These are phyloP conservation scores for Clonostachys chloroleuca DNA, from an alignment of 2,329 filamentous ascomycete genomes.

Conservation along the genomic window DNA sequence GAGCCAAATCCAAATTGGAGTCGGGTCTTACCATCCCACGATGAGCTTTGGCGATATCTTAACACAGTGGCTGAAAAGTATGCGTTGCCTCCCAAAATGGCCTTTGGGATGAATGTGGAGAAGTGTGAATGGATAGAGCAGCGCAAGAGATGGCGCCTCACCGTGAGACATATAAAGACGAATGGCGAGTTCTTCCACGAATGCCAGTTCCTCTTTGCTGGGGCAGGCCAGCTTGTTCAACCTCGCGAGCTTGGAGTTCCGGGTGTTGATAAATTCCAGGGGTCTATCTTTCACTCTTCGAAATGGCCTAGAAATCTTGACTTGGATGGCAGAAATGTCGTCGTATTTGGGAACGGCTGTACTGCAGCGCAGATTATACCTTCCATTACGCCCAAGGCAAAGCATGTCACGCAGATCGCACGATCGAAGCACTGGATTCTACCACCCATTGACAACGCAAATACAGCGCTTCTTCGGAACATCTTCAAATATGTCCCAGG, in stretches of 20 bases:
- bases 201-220: constrained; percentile 31
- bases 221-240: constrained; percentile 22
- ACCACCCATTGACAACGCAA: constrained; percentile 15
- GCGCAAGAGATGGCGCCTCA: constrained; percentile 24
- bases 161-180: constrained; percentile 14
- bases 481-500: constrained; percentile 16
- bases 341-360: constrained; percentile 50
- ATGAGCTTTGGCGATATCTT: constrained; percentile 55
- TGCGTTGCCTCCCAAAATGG: constrained; percentile 29
- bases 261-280: constrained; percentile 43
- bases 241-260: constrained; percentile 35
- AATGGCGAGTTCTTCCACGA: constrained; percentile 22
- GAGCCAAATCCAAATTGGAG: constrained; percentile 57
- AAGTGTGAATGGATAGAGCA: constrained; percentile 30
- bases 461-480: too few relatives aligned
- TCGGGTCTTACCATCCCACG: constrained; percentile 47
- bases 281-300: constrained; percentile 48
- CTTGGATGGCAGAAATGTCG: constrained; percentile 39
- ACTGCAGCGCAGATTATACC: constrained; percentile 49
- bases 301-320: constrained; percentile 47
- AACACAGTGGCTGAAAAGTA: constrained; percentile 42
- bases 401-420: constrained; percentile 30
- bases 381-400: constrained; percentile 27
- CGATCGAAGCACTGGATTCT: constrained; percentile 36
- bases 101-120: constrained; percentile 27